Percentiles rank a stretch among this genome's conserved stretches.
These are phyloP conservation scores for Hymenoscyphus infarciens DNA, from an alignment of 2,329 filamentous ascomycete genomes.

Conservation along the genomic window DNA sequence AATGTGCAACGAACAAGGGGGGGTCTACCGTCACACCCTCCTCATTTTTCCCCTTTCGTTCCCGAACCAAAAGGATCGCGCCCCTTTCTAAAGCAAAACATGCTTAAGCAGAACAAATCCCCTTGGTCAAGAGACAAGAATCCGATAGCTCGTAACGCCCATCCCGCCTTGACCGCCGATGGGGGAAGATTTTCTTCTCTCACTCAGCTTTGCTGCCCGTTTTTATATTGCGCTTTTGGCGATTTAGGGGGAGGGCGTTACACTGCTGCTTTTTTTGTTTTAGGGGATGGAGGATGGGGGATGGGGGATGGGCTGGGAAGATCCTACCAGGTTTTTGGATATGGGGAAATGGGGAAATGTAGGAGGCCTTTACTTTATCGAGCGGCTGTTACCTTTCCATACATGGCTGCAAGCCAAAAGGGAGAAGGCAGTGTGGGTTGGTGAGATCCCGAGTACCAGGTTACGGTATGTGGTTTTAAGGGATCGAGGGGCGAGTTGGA, in stretches of 20 bases:
- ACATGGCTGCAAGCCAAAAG: not conserved
- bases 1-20: constrained; percentile 22
- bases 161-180: not conserved
- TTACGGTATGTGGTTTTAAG: not conserved
- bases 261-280: not conserved
- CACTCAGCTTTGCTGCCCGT: not conserved
- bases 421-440: not conserved
- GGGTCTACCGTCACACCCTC: not conserved
- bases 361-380: not conserved
- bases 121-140: not conserved
- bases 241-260: not conserved
- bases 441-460: constrained; percentile 1
- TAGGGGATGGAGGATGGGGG: not conserved
- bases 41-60: not conserved
- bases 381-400: not conserved
- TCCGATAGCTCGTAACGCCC: not conserved
- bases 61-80: not conserved
- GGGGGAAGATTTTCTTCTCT: not conserved
- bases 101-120: not conserved
- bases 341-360: constrained; percentile 3
- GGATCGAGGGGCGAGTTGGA: not conserved
- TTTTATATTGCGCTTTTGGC: not conserved
- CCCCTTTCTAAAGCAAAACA: not conserved
- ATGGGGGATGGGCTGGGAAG: not conserved
- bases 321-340: not conserved